These are phyloP conservation scores for Calcarisporium arbuscula DNA, from an alignment of 2,329 filamentous ascomycete genomes.

Conservation along the genomic window DNA sequence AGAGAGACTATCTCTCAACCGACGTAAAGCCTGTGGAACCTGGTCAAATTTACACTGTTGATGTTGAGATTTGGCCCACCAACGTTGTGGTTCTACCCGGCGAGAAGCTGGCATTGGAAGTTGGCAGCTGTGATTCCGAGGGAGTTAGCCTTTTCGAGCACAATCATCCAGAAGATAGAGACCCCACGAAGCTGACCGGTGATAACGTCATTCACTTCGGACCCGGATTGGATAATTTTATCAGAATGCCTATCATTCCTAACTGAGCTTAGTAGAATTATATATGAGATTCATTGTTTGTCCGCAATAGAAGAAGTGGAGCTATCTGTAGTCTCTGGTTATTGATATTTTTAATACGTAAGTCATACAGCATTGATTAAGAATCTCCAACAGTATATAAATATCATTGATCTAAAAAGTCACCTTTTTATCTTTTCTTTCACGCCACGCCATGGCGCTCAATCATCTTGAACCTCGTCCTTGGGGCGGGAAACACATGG, in stretches of 20 bases:
- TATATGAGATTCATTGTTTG: no score
- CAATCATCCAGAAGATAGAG: neutral
- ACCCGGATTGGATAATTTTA: neutral
- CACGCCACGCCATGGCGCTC: no score
- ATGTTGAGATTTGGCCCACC: conserved; percentile 60
- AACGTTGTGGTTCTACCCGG: conserved; percentile 52
- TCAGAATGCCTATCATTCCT: neutral
- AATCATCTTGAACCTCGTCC: no score
- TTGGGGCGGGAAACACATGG: no score
- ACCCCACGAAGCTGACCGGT: neutral
- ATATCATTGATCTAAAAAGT: no score
- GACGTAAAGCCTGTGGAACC: conserved; percentile 49
- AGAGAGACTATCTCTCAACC: conserved; percentile 48
- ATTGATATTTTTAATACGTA: no score
- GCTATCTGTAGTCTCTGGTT: no score
- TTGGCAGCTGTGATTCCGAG: neutral
- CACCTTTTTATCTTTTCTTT: no score
- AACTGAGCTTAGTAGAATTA: no score
- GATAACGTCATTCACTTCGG: neutral
- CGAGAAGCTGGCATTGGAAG: neutral
- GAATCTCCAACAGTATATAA: no score
- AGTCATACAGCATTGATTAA: no score
- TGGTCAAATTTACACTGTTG: conserved; percentile 51
- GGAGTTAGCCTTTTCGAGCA: neutral
- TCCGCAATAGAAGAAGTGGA: no score